Evolutionary conservation across 2,329 filamentous ascomycete genomes (phyloP), one percentile per base, ranked within the genome.

Genomic region (Fusarium incarnatum): DNA sequence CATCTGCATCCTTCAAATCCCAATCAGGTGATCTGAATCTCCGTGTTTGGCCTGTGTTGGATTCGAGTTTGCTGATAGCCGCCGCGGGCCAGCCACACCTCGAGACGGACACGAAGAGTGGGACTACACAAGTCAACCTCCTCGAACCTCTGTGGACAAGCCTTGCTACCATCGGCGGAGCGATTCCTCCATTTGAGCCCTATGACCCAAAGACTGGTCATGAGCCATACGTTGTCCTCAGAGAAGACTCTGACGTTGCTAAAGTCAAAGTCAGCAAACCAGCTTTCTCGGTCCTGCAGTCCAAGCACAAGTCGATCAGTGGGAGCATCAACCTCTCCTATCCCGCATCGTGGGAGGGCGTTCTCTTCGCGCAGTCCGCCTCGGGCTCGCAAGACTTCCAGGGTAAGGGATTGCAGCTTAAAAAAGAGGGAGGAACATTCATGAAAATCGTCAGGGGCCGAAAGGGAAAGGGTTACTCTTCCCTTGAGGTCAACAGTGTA

Each of bases 311-410:
- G 23, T 81, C 82, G 42, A 80, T 84, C 12, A 85, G 83, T 56
- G 85, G 84, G 9, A 50, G 73, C 32, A 70, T 87, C 49, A 72
- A 70, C 16, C 76, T 88, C 23, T 64, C 53, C 18, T 87, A 86
- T 68, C 86, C 87, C 1, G 72, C 71, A 23, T 77, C 81, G 4
- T 88, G 86, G 87, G 82, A 83, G 67, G 87, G 87, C 16, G 67
- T 69, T 22, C 75, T 87, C 34, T 65, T 65, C 12, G 80, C 83
- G 15, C 59, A 79, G 61, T 80, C 81, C 20, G 76, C 83, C 18
- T 81, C 81, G 25, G 85, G 85, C 4, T 67, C 58, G 12, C 76
- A 87, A 30, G 56, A 62, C 3, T 76, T 83, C 10, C 64, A 54
- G 22, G 86, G 86, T 16, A 78, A 82, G 42, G 85, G 79, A 18